A percentile compares a stretch with the other conserved stretches of the same genome.
Conservation (phyloP, 148 eudicot species). For the Cornus suecica region DNA sequence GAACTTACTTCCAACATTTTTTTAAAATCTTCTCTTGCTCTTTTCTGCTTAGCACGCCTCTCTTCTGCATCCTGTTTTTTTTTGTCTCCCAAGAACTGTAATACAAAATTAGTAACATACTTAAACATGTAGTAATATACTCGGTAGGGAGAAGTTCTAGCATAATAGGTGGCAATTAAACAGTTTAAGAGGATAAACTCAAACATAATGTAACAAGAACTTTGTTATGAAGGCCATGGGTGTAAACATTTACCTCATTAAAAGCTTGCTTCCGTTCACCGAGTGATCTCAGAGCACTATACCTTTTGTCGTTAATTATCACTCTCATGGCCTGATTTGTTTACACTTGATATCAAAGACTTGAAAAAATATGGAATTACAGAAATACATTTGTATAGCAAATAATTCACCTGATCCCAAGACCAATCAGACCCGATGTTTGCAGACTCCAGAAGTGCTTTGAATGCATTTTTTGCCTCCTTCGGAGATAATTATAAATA, state of each 20-base stretch:
- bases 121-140: neutral
- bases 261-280: slow-evolving; percentile 92
- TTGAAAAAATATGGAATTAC: neutral
- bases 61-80: slow-evolving; percentile 89
- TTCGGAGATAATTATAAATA: slow-evolving; percentile 23
- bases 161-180: too few relatives aligned
- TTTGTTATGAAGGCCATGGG: slow-evolving; percentile 6
- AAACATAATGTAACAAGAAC: neutral
- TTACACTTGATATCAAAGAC: slow-evolving; percentile 17
- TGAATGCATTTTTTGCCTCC: slow-evolving; percentile 93
- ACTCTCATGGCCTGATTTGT: slow-evolving; percentile 73
- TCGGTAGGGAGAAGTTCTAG: too few relatives aligned
- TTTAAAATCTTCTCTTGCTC: slow-evolving; percentile 75
- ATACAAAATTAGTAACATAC: slow-evolving; percentile 13
- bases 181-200: too few relatives aligned
- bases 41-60: slow-evolving; percentile 78
- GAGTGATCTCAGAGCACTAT: slow-evolving; percentile 80
- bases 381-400: slow-evolving; percentile 3
- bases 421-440: slow-evolving; percentile 90
- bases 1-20: slow-evolving; percentile 79
- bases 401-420: slow-evolving; percentile 83
- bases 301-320: slow-evolving; percentile 86
- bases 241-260: slow-evolving; percentile 56
- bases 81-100: slow-evolving; percentile 65
- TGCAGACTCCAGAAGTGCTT: slow-evolving; percentile 74